A percentile compares a stretch with the other conserved stretches of the same genome.
Conservation (phyloP, 257 asterid genomes). For the Solanum sitiens region DNA sequence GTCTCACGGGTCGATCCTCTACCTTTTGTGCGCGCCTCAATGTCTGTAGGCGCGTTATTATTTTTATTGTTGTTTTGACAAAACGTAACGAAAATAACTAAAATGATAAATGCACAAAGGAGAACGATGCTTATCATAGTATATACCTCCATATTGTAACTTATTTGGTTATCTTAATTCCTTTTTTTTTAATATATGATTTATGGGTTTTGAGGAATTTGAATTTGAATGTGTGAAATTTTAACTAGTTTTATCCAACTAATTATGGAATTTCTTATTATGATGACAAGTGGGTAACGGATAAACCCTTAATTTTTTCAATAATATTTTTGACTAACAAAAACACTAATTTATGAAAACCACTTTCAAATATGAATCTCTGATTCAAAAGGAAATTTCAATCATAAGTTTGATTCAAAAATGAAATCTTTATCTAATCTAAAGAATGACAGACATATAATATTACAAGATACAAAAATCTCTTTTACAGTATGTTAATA, state of each 20-base stretch:
- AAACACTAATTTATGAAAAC: too few species aligned
- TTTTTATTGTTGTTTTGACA: neutral
- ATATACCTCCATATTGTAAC: neutral
- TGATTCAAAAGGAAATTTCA: neutral
- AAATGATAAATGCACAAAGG: neutral
- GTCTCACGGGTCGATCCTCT: neutral
- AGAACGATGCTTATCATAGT: neutral
- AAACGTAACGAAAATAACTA: neutral
- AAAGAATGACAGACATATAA: neutral
- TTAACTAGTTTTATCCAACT: neutral
- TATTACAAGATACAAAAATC: neutral
- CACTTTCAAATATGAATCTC: too few species aligned
- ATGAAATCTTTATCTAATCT: neutral
- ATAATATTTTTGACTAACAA: neutral
- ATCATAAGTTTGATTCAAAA: neutral
- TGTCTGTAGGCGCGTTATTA: neutral
- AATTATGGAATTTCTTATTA: neutral
- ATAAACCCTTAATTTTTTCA: neutral
- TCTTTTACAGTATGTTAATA: neutral
- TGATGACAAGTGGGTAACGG: neutral
- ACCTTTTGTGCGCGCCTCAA: neutral
- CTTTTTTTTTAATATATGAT: neutral
- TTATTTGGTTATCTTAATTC: neutral
- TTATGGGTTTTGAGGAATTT: neutral
- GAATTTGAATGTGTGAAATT: neutral